phyloP scores from a whole-genome alignment of 768 basidiomycete genomes.

The Imleria badia region DNA sequence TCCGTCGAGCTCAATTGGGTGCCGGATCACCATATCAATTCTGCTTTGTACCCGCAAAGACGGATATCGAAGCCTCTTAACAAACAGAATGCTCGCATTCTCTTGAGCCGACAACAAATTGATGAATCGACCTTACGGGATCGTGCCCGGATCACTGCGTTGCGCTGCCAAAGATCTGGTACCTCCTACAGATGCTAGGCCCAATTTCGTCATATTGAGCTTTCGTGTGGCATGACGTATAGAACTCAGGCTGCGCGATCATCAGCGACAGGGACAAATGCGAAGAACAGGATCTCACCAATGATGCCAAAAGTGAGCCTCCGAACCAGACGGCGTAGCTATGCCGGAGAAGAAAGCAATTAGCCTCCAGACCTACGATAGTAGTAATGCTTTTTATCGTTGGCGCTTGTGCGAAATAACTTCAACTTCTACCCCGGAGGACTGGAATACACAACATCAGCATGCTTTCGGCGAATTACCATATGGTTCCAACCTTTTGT shows the following conservation, averaged over 20 bases:
- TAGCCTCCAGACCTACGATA: not conserved
- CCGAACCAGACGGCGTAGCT: conserved; percentile 98
- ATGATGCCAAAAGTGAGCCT: conserved; percentile 89
- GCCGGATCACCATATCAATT: too few species aligned
- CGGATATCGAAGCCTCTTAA: conserved; percentile 74
- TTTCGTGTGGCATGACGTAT: conserved; percentile 90
- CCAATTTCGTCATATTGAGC: conserved; percentile 94
- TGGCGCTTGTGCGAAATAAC: conserved; percentile 99
- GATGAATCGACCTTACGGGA: too few species aligned
- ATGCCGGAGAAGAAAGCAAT: conserved; percentile 6
- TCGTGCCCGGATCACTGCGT: too few species aligned
- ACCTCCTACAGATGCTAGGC: conserved; percentile 87
- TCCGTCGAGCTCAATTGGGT: too few species aligned
- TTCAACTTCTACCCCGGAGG: conserved; percentile 95
- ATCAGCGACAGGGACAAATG: not conserved
- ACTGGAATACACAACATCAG: conserved; percentile 45
- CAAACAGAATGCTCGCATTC: conserved; percentile 80
- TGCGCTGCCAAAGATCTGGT: conserved; percentile 91
- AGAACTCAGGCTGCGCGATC: conserved; percentile 80
- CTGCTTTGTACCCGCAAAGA: too few species aligned
- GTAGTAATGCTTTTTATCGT: conserved; percentile 48
- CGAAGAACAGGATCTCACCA: conserved; percentile 51
- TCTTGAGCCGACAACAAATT: conserved; percentile 87
- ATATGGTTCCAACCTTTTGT: conserved; percentile 56
- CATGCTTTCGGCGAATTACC: not conserved